Evolutionary conservation across 2,329 filamentous ascomycete species (phyloP), one percentile per base, ranked within the genome.

Genomic region (Tolypocladium amazonense): DNA sequence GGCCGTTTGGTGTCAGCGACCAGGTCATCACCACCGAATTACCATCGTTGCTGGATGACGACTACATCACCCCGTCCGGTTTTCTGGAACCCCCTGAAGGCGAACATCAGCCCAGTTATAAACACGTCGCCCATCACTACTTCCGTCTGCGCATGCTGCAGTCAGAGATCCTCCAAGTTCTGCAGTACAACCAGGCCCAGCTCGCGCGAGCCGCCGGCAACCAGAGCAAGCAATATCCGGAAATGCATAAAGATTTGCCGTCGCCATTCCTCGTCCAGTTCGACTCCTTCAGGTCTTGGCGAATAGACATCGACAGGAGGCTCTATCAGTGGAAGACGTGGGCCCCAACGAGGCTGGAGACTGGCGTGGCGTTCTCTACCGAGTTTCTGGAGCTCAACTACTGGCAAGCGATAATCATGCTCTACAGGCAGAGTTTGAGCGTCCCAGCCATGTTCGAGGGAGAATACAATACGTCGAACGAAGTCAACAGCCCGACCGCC

Each of bases 21-120:
- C 90, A 96, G 71, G 90, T 96, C 63, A 90, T 97, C 67, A 97
- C 93, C 18, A 97, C 93, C 0, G 91, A 96, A 69, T 95, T 97
- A 65, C 93, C 93, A 1, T 96, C 91, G 4, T 74, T 92, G 58
- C 79, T 96, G 45, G 92, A 97, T 67, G 93, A 97, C 73, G 83
- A 86, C 62, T 92, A 88, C 70, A 96, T 97, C 68, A 96, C 91
- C 0, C 85, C 87, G 11, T 80, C 81, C 23, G 92, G 93, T 12
- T 88, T 97, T 66, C 67, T 85, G 38, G 79, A 84, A 14, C 82
- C 86, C 2, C 78, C 81, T 1, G 72, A 77, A 0, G 81, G 83
- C n/a, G 72, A 78, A 56, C 77, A 78, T 18, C 81, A 83, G 59
- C 86, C 91, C 4, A 94, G 88, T 59, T 97, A 96, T 75, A 97